A percentile compares a stretch with the other conserved stretches of the same genome.
Conservation (phyloP, 441 rosid genomes). For the Manihot esculenta region DNA sequence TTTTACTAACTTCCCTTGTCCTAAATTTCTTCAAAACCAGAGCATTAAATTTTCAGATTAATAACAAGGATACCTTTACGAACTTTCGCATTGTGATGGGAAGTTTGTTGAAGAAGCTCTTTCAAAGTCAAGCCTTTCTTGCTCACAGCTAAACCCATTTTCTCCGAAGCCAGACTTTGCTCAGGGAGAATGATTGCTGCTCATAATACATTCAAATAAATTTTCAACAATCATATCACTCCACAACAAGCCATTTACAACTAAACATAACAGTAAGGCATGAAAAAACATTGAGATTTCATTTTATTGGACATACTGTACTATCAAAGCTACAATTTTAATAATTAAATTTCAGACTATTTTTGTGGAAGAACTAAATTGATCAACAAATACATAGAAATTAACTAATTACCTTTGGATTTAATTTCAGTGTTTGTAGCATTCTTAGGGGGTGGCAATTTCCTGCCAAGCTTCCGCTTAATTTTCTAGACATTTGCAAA, state of each 20-base stretch:
- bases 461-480: slow-evolving; percentile 56
- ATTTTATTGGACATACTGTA: not conserved
- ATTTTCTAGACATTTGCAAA: slow-evolving; percentile 60
- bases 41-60: not conserved
- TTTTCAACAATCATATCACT: not conserved
- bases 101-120: slow-evolving; percentile 73
- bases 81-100: slow-evolving; percentile 84
- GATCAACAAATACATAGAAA: not conserved
- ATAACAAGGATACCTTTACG: slow-evolving; percentile 48
- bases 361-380: not conserved
- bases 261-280: not conserved
- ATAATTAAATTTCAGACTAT: not conserved
- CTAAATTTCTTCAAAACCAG: not conserved
- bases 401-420: slow-evolving; percentile 64
- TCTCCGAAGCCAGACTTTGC: slow-evolving; percentile 81
- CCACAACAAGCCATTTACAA: slow-evolving; percentile 10
- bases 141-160: slow-evolving; percentile 74
- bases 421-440: slow-evolving; percentile 85
- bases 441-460: slow-evolving; percentile 89
- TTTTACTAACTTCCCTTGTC: slow-evolving; percentile 2
- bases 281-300: too few species aligned
- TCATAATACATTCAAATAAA: slow-evolving; percentile 12
- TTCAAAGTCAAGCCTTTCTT: slow-evolving; percentile 87
- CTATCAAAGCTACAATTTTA: not conserved
- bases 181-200: slow-evolving; percentile 86